Percentiles rank a stretch among this genome's conserved stretches.
Evolutionary conservation across 768 basidiomycete genomes (phyloP).

Genomic region (Tulasnella calospora): DNA sequence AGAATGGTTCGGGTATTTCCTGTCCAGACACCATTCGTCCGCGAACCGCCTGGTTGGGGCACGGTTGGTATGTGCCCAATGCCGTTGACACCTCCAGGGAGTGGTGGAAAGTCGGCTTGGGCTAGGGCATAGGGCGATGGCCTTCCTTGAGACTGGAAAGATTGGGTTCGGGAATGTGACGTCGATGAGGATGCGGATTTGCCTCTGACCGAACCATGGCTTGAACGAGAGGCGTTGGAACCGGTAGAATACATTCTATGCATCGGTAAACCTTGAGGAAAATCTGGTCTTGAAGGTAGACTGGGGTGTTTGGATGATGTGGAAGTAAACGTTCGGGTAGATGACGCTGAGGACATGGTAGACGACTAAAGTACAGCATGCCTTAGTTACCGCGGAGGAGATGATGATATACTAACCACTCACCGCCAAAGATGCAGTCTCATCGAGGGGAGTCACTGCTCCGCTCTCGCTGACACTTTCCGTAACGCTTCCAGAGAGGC

Average conservation of each 20-base stretch:
- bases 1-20: not conserved
- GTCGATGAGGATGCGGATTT: slow-evolving; percentile 22
- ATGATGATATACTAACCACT: slow-evolving; percentile 38
- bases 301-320: slow-evolving; percentile 66
- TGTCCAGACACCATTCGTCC: slow-evolving; percentile 15
- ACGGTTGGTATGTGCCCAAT: not conserved
- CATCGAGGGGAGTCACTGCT: slow-evolving; percentile 63
- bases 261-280: slow-evolving; percentile 66
- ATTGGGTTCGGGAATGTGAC: slow-evolving; percentile 21
- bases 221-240: slow-evolving; percentile 17
- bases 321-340: slow-evolving; percentile 69
- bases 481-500: slow-evolving; percentile 21
- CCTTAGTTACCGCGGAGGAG: not conserved
- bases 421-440: slow-evolving; percentile 70
- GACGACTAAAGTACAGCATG: slow-evolving; percentile 21
- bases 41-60: not conserved
- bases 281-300: slow-evolving; percentile 77
- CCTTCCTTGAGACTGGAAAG: slow-evolving; percentile 17
- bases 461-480: slow-evolving; percentile 36
- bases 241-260: slow-evolving; percentile 11
- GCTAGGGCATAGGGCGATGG: slow-evolving; percentile 7
- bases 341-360: slow-evolving; percentile 58
- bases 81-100: not conserved
- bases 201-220: not conserved
- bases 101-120: slow-evolving; percentile 23